Conservation (phyloP, 2,329 filamentous ascomycete genomes). For the Neoascochyta sp. region DNA sequence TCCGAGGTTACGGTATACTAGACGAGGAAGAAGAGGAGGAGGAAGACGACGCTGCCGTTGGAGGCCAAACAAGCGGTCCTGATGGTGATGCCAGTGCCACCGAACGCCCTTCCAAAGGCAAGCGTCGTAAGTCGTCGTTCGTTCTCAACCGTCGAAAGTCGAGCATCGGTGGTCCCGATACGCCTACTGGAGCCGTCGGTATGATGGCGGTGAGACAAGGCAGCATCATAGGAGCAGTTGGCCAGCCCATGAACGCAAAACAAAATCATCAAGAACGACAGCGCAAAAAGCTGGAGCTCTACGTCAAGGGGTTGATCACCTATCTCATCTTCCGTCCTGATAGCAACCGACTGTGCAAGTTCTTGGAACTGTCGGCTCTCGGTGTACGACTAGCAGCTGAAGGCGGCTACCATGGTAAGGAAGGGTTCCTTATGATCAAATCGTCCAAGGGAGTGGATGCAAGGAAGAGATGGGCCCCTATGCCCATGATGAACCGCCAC, state of each 20-base stretch:
- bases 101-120: constrained; percentile 55
- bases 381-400: constrained; percentile 92
- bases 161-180: constrained; percentile 43
- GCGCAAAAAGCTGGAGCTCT: constrained; percentile 79
- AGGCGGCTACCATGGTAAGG: constrained; percentile 95
- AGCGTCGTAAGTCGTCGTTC: constrained; percentile 55
- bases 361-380: constrained; percentile 88
- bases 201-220: constrained; percentile 30
- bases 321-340: constrained; percentile 97
- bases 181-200: constrained; percentile 18
- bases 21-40: constrained; percentile 75
- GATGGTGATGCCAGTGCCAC: constrained; percentile 68
- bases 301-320: constrained; percentile 88
- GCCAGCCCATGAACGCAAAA: constrained; percentile 40
- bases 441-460: constrained; percentile 87
- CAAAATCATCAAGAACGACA: constrained; percentile 73
- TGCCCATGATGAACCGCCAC: constrained; percentile 75
- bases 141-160: constrained; percentile 57
- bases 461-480: constrained; percentile 72
- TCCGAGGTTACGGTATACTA: constrained; percentile 60
- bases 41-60: constrained; percentile 54
- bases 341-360: constrained; percentile 92
- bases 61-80: constrained; percentile 51
- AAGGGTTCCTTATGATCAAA: constrained; percentile 89
- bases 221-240: constrained; percentile 41